Conservation (phyloP, 1,284 basidiomycete species). For the Gymnopus androsaceus region DNA sequence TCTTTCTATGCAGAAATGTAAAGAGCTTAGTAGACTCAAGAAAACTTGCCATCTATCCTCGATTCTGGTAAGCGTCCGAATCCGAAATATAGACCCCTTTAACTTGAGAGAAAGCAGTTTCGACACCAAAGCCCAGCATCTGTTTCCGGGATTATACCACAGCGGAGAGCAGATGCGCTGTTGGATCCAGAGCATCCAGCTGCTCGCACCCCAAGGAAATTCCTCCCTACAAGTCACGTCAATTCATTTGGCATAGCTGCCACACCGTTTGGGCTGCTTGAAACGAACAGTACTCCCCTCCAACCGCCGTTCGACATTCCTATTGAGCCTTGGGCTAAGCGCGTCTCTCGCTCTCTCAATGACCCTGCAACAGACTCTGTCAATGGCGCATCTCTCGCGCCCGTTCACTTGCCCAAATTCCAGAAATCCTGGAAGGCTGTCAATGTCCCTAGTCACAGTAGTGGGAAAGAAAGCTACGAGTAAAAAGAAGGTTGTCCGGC, state of each 20-base stretch:
- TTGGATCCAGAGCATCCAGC: conserved; percentile 17
- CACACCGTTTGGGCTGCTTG: conserved; percentile 12
- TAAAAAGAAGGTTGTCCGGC: conserved; percentile 15
- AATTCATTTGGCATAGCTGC: not conserved
- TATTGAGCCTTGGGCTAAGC: conserved; percentile 15
- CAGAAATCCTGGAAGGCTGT: conserved; percentile 10
- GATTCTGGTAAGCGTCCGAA: not conserved
- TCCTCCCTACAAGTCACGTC: not conserved
- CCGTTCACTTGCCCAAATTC: conserved; percentile 5
- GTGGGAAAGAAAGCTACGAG: conserved; percentile 15
- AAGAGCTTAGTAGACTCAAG: conserved; percentile 13
- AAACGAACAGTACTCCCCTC: conserved; percentile 2
- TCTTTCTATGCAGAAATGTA: conserved; percentile 17
- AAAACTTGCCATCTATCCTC: conserved; percentile 9
- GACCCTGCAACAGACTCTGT: not conserved
- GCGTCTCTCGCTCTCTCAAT: conserved; percentile 10
- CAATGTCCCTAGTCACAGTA: conserved; percentile 12
- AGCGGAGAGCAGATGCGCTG: not conserved
- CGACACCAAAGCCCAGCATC: conserved; percentile 14
- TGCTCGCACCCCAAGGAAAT: not conserved
- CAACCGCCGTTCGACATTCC: conserved; percentile 5
- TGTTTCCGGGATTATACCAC: not conserved
- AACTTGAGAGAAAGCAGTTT: not conserved
- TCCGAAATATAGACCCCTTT: not conserved
- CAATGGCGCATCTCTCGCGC: not conserved